These are phyloP conservation scores for Talaromyces sp. DNA, from an alignment of 2,329 filamentous ascomycete genomes.

Conservation along the genomic window DNA sequence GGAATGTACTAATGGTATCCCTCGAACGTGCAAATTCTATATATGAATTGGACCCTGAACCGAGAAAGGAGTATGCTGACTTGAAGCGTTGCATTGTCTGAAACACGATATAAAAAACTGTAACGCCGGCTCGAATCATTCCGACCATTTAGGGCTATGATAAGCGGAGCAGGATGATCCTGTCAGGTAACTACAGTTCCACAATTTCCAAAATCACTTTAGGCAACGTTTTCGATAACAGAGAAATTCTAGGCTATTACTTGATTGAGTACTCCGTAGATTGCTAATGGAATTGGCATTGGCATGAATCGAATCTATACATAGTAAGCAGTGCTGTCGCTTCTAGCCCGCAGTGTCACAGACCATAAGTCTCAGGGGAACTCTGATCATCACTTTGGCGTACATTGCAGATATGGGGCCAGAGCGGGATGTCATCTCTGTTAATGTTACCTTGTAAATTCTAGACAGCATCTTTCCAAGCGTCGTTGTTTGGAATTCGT, in stretches of 20 bases:
- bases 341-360: neutral
- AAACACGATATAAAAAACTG: neutral
- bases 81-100: constrained; percentile 3
- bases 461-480: neutral
- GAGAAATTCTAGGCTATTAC: neutral
- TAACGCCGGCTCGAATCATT: neutral
- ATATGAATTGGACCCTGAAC: neutral
- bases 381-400: neutral
- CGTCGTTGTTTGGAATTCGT: neutral
- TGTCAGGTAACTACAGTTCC: neutral
- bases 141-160: neutral
- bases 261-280: neutral
- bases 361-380: neutral
- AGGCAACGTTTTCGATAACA: neutral
- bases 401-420: neutral
- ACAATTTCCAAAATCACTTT: neutral
- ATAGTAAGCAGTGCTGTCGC: neutral
- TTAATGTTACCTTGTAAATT: neutral
- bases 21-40: neutral
- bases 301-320: neutral
- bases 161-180: neutral
- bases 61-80: neutral
- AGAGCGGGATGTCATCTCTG: neutral
- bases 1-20: neutral
- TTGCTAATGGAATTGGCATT: neutral